Conservation (phyloP, 306 rosid species). For the Malus orientalis region DNA sequence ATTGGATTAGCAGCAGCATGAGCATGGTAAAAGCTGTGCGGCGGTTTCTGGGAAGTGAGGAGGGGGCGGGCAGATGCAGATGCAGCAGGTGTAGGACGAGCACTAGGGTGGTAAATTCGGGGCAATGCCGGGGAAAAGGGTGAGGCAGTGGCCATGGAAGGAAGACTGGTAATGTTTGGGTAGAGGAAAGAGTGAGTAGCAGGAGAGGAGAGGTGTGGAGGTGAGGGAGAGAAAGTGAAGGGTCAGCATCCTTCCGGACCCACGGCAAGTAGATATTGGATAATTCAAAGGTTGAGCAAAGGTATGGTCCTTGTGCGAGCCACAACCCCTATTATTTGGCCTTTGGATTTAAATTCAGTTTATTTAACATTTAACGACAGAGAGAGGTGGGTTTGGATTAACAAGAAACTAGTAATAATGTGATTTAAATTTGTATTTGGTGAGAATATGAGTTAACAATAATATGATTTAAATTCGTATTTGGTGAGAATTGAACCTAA, state of each 20-base stretch:
- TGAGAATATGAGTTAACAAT: accelerated
- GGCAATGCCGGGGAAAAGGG: constrained; percentile 33
- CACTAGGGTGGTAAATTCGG: constrained; percentile 15
- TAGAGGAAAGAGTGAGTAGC: not conserved
- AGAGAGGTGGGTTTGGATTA: too few relatives aligned
- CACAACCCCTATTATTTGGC: not conserved
- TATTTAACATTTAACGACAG: too few relatives aligned
- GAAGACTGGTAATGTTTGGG: not conserved
- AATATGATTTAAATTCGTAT: too few relatives aligned
- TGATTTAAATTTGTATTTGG: too few relatives aligned
- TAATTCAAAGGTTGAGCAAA: not conserved
- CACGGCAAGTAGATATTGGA: constrained; percentile 17
- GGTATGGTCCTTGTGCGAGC: not conserved
- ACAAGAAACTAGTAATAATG: accelerated
- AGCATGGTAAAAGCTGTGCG: not conserved
- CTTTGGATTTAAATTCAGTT: not conserved
- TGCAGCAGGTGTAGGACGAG: not conserved
- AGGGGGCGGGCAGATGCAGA: not conserved
- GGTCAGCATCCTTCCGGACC: constrained; percentile 11
- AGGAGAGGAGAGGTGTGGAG: not conserved
- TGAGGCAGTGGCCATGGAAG: constrained; percentile 37
- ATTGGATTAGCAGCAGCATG: too few relatives aligned
- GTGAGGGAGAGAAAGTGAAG: constrained; percentile 1
- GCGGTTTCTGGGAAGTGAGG: constrained; percentile 2
- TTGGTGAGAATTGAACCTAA: too few relatives aligned